phyloP scores from a whole-genome alignment of 805 yeast genomes.

The Suhomyces canberraensis region DNA sequence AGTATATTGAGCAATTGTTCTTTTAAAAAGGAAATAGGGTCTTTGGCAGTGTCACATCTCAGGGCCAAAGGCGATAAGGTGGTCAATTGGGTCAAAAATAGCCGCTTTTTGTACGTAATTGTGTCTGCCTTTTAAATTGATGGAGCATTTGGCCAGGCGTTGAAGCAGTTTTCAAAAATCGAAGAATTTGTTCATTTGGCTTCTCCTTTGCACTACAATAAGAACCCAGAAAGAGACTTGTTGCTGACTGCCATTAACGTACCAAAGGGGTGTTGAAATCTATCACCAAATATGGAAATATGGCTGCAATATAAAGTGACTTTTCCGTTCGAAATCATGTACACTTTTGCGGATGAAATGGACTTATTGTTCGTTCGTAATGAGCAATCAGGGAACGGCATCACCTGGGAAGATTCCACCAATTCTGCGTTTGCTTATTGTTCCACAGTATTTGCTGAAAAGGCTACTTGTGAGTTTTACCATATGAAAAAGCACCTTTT shows the following conservation, averaged over 20 bases:
- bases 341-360: constrained; percentile 22
- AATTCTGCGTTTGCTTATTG: constrained; percentile 22
- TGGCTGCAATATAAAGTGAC: constrained; percentile 53
- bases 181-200: constrained; percentile 48
- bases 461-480: constrained; percentile 29
- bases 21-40: constrained; percentile 42
- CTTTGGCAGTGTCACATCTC: constrained; percentile 48
- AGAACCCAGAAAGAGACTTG: constrained; percentile 46
- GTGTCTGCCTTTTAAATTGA: constrained; percentile 27
- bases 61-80: constrained; percentile 21
- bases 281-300: constrained; percentile 41
- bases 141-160: constrained; percentile 48
- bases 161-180: constrained; percentile 40
- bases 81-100: constrained; percentile 9
- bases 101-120: constrained; percentile 23
- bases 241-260: constrained; percentile 55
- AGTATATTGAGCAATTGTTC: constrained; percentile 42
- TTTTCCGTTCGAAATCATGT: constrained; percentile 47
- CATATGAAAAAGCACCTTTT: constrained; percentile 12
- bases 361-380: constrained; percentile 5
- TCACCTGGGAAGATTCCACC: constrained; percentile 17
- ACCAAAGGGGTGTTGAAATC: constrained; percentile 47
- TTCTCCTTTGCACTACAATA: constrained; percentile 45
- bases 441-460: constrained; percentile 35
- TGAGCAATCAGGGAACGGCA: constrained; percentile 10